Percentiles rank a stretch among this genome's conserved stretches.
Conservation (phyloP, 1,284 basidiomycete genomes). For the Irpex lacteus region DNA sequence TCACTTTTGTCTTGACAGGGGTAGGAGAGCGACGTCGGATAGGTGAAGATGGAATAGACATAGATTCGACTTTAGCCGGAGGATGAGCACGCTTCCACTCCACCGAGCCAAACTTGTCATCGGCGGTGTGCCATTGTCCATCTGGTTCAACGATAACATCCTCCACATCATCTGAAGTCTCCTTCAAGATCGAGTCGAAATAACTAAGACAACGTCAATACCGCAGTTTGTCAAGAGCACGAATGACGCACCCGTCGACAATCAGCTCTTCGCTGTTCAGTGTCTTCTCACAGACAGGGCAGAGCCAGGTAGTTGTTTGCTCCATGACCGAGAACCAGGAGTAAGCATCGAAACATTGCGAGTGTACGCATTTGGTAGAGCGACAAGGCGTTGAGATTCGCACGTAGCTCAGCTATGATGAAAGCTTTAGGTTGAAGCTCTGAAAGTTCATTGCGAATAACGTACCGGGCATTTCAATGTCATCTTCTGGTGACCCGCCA, state of each 20-base stretch:
- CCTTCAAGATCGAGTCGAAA: slow-evolving; percentile 78
- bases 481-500: slow-evolving; percentile 84
- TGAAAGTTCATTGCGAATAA: slow-evolving; percentile 15
- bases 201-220: slow-evolving; percentile 47
- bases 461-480: slow-evolving; percentile 89
- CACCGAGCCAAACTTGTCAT: slow-evolving; percentile 78
- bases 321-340: slow-evolving; percentile 97
- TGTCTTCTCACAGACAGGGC: slow-evolving; percentile 89
- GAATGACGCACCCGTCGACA: slow-evolving; percentile 77
- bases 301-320: slow-evolving; percentile 94
- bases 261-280: slow-evolving; percentile 83
- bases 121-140: slow-evolving; percentile 92
- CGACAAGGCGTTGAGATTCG: slow-evolving; percentile 86
- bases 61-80: slow-evolving; percentile 31
- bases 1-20: slow-evolving; percentile 19
- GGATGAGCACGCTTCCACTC: slow-evolving; percentile 63
- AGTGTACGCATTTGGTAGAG: slow-evolving; percentile 82
- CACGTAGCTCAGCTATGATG: slow-evolving; percentile 77
- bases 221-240: neutral
- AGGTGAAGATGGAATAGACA: slow-evolving; percentile 27
- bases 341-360: slow-evolving; percentile 94
- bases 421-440: slow-evolving; percentile 5
- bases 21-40: slow-evolving; percentile 26
- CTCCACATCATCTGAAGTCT: slow-evolving; percentile 78
- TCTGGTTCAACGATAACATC: slow-evolving; percentile 93